phyloP scores from a whole-genome alignment of 352 stramenopile genomes.

The Pythium folliculosum region DNA sequence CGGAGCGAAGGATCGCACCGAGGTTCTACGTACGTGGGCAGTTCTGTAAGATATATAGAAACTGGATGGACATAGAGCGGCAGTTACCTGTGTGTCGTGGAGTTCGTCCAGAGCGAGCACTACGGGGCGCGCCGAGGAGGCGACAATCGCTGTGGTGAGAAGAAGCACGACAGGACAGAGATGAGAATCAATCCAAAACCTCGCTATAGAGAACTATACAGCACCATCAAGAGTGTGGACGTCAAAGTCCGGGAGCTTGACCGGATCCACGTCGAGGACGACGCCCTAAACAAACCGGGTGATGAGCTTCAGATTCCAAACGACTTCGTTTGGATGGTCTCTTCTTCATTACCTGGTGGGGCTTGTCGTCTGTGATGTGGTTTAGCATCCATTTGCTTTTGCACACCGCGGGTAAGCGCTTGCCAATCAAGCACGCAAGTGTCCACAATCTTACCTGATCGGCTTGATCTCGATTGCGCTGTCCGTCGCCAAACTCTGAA shows the following conservation, averaged over 20 bases:
- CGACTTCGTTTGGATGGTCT: background rate
- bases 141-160: slow-evolving; percentile 31
- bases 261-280: slow-evolving; percentile 65
- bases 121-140: slow-evolving; percentile 38
- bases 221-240: slow-evolving; percentile 6
- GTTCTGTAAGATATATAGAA: background rate
- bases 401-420: background rate
- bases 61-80: background rate
- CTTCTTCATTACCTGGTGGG: slow-evolving; percentile 78
- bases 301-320: slow-evolving; percentile 23
- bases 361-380: slow-evolving; percentile 79
- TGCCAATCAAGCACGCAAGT: background rate
- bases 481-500: slow-evolving; percentile 23
- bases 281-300: slow-evolving; percentile 36
- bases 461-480: slow-evolving; percentile 21
- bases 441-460: slow-evolving; percentile 14
- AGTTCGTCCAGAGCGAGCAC: slow-evolving; percentile 78
- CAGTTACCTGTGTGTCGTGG: slow-evolving; percentile 68
- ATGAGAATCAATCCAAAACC: background rate
- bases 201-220: background rate
- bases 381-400: slow-evolving; percentile 85
- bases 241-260: slow-evolving; percentile 63
- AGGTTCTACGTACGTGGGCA: slow-evolving; percentile 46
- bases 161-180: background rate
- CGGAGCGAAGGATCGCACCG: slow-evolving; percentile 75